These are phyloP conservation scores for Xylaria telfairii DNA, from an alignment of 495 filamentous ascomycete species.

Conservation along the genomic window DNA sequence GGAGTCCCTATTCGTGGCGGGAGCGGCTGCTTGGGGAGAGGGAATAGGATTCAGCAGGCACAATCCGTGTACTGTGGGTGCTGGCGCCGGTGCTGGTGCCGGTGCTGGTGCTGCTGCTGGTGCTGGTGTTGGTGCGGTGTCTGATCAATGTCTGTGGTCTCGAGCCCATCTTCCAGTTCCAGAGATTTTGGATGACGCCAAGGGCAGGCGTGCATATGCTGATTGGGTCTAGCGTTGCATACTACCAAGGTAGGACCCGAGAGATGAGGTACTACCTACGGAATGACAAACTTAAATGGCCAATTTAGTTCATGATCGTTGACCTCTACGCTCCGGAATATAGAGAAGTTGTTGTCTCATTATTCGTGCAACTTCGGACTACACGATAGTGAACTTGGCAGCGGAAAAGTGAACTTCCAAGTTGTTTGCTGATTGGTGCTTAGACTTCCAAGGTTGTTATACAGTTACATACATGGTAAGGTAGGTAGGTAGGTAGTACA, in stretches of 20 bases:
- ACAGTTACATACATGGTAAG: too few relatives aligned
- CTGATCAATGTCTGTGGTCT: not conserved
- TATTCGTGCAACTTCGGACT: not conserved
- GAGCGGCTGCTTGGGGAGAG: not conserved
- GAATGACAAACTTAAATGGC: not conserved
- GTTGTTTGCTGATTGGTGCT: not conserved
- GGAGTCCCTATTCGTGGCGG: constrained; percentile 30
- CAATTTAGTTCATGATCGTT: not conserved
- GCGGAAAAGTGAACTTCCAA: not conserved
- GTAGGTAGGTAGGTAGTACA: too few relatives aligned
- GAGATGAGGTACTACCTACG: not conserved
- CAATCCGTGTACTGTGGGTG: constrained; percentile 14
- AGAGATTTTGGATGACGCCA: constrained; percentile 17
- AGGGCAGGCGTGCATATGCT: not conserved
- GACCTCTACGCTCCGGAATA: not conserved
- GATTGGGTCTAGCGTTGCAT: constrained; percentile 22
- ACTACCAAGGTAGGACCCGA: not conserved
- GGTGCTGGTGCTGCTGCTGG: constrained; percentile 1
- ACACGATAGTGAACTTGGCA: not conserved
- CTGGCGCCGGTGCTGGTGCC: not conserved
- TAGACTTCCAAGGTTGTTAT: not conserved
- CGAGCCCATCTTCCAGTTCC: not conserved
- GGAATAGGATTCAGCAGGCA: not conserved
- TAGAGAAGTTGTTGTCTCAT: not conserved
- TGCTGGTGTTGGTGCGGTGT: too few relatives aligned